A percentile compares a stretch with the other conserved stretches of the same genome.
Evolutionary conservation across 305 asterid genomes (phyloP).

Genomic region (Rubia balearica): DNA sequence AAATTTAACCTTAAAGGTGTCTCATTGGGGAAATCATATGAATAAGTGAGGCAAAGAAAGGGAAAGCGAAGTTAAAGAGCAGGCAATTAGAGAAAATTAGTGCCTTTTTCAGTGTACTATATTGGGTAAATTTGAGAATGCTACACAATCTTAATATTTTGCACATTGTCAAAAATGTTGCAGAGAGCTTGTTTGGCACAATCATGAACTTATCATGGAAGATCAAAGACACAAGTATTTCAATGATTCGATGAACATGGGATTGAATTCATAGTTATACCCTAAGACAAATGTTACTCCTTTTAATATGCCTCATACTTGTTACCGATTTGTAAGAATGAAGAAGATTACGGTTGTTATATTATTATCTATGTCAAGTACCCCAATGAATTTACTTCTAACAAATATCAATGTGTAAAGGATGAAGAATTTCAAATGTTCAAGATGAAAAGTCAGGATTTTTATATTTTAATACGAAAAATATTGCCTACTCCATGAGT

Average conservation of each 20-base stretch:
- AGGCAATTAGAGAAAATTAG: background rate
- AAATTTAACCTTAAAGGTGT: too few species aligned
- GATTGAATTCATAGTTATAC: background rate
- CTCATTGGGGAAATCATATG: background rate
- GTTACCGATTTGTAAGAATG: background rate
- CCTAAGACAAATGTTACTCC: background rate
- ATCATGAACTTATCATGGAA: background rate
- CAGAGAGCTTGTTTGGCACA: background rate
- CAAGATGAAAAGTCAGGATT: constrained; percentile 18
- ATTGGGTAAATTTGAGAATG: background rate
- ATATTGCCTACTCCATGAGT: background rate
- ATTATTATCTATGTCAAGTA: background rate
- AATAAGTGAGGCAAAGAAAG: background rate
- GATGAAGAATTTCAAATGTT: constrained; percentile 7
- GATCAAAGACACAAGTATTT: background rate
- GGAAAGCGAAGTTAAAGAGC: background rate
- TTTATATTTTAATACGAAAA: constrained; percentile 18
- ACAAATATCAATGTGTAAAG: constrained; percentile 15
- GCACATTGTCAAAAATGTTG: background rate
- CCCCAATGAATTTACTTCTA: background rate
- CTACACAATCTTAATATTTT: background rate
- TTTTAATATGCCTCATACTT: background rate
- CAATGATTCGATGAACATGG: background rate
- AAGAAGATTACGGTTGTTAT: constrained; percentile 5
- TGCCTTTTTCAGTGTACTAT: background rate